A percentile compares a stretch with the other conserved stretches of the same genome.
Conservation (phyloP, 306 rosid genomes). For the Castanospermum australe region DNA sequence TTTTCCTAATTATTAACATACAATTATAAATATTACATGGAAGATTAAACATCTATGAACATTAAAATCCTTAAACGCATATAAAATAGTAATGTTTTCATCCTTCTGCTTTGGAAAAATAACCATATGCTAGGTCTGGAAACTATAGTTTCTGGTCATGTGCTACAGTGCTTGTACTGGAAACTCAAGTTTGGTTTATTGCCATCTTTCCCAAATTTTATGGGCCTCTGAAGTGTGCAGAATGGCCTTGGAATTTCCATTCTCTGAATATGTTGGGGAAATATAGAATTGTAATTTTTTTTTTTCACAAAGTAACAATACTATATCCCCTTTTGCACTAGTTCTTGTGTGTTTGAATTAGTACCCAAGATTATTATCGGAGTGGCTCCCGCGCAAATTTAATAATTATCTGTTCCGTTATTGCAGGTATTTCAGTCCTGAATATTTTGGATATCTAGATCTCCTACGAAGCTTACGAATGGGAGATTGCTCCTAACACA, state of each 20-base stretch:
- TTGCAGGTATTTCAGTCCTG: slow-evolving; percentile 71
- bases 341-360: too few relatives aligned
- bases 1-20: background rate
- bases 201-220: background rate
- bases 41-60: background rate
- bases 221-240: background rate
- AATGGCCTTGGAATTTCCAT: background rate
- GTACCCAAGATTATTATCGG: background rate
- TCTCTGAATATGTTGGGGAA: background rate
- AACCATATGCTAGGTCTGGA: background rate
- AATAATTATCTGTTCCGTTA: background rate
- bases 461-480: slow-evolving; percentile 67
- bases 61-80: background rate
- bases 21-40: background rate
- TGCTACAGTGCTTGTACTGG: background rate
- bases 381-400: background rate
- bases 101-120: background rate
- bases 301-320: background rate
- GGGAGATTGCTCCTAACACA: slow-evolving; percentile 57
- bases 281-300: background rate
- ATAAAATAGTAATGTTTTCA: background rate
- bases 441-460: slow-evolving; percentile 68
- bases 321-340: background rate
- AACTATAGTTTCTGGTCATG: background rate
- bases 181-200: background rate